Percentiles rank a stretch among this genome's conserved stretches.
Evolutionary conservation across 768 basidiomycete species (phyloP).

Genomic region (Kwoniella sp.): DNA sequence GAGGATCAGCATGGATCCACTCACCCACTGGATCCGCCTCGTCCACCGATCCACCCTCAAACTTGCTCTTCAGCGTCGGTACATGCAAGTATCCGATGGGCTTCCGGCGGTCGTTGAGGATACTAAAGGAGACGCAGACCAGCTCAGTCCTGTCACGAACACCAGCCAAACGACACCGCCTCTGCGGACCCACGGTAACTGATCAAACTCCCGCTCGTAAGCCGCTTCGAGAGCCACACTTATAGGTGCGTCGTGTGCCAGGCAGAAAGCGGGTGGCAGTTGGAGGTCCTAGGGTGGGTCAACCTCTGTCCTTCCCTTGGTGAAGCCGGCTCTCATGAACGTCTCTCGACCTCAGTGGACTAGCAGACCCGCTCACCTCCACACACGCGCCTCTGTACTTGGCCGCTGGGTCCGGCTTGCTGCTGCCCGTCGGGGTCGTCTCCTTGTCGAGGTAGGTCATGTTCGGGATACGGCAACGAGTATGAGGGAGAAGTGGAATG

Average conservation of each 20-base stretch:
- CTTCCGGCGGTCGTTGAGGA: conserved; percentile 66
- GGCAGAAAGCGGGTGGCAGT: conserved; percentile 74
- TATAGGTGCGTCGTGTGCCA: conserved; percentile 68
- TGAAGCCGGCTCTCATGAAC: background rate
- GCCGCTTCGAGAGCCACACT: conserved; percentile 75
- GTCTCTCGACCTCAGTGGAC: background rate
- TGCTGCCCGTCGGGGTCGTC: conserved; percentile 33
- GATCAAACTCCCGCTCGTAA: conserved; percentile 89
- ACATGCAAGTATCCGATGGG: conserved; percentile 84
- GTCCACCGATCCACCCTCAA: conserved; percentile 68
- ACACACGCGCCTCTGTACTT: conserved; percentile 87
- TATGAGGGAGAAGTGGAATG: too few relatives aligned
- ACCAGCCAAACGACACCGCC: background rate
- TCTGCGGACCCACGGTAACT: conserved; percentile 76
- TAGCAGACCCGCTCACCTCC: conserved; percentile 57
- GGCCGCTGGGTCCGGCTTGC: conserved; percentile 19
- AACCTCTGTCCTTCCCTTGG: background rate
- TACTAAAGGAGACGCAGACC: conserved; percentile 53
- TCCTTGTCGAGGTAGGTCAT: conserved; percentile 29
- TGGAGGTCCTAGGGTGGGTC: conserved; percentile 42
- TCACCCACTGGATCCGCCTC: conserved; percentile 67
- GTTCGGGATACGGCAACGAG: background rate
- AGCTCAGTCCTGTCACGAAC: background rate
- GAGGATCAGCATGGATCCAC: too few relatives aligned
- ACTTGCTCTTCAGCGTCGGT: conserved; percentile 66